phyloP scores from a whole-genome alignment of 1,284 basidiomycete species.

The Melampsora medusae region DNA sequence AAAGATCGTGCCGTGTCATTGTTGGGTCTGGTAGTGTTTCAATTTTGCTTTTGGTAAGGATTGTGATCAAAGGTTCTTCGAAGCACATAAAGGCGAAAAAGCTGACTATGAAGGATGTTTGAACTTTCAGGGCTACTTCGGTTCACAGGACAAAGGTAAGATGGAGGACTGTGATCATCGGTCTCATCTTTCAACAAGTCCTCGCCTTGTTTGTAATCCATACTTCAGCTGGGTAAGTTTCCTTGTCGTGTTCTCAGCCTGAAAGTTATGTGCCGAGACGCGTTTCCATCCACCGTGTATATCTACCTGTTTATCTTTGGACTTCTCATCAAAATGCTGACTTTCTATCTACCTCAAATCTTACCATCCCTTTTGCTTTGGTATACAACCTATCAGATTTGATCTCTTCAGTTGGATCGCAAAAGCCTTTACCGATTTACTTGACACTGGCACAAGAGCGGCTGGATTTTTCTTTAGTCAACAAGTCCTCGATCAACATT shows the following conservation, averaged over 20 bases:
- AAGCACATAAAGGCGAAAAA: neutral
- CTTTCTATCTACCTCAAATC: neutral
- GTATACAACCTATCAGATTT: conserved; percentile 58
- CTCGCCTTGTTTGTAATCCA: conserved; percentile 83
- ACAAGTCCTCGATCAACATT: conserved; percentile 55
- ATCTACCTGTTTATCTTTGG: too few relatives aligned
- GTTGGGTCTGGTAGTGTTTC: conserved; percentile 72
- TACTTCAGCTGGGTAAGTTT: conserved; percentile 61
- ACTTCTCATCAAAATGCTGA: too few relatives aligned
- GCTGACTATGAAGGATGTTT: conserved; percentile 48
- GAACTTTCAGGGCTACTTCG: conserved; percentile 14
- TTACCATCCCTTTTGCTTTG: neutral
- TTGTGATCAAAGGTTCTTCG: neutral
- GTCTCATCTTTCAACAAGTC: conserved; percentile 76
- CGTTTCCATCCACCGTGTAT: too few relatives aligned
- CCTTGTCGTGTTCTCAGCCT: neutral
- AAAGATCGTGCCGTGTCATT: conserved; percentile 78
- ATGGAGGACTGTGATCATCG: conserved; percentile 66
- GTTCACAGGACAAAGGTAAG: conserved; percentile 22
- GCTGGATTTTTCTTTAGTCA: conserved; percentile 70
- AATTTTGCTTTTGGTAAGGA: conserved; percentile 66
- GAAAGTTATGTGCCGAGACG: neutral
- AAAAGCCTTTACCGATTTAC: conserved; percentile 45
- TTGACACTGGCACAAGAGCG: conserved; percentile 63
- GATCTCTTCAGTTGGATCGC: conserved; percentile 64